Percentiles rank a stretch among this genome's conserved stretches.
phyloP scores from a whole-genome alignment of 495 filamentous ascomycete species.

The Xylaria castorea region DNA sequence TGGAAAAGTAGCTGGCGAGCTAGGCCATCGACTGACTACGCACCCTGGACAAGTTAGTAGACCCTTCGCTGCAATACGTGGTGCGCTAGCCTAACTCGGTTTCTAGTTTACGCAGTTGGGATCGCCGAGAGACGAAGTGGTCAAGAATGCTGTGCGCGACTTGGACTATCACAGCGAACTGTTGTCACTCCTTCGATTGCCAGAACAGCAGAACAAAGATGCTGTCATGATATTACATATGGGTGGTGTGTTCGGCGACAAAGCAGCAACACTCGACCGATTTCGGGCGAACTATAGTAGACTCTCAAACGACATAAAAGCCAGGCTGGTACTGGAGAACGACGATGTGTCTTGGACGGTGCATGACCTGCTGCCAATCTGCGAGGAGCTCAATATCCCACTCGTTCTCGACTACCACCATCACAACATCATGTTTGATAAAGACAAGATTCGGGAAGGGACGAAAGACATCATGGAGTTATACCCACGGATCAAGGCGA shows the following conservation, averaged over 20 bases:
- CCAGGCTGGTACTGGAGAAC: slow-evolving; percentile 88
- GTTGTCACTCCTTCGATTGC: slow-evolving; percentile 77
- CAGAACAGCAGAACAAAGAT: slow-evolving; percentile 81
- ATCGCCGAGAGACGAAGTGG: slow-evolving; percentile 75
- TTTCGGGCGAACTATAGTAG: slow-evolving; percentile 79
- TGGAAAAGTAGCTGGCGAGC: slow-evolving; percentile 77
- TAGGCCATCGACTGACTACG: slow-evolving; percentile 85
- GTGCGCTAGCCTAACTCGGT: slow-evolving; percentile 20
- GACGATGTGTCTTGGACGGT: slow-evolving; percentile 91
- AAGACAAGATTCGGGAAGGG: slow-evolving; percentile 75
- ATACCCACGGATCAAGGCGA: slow-evolving; percentile 71
- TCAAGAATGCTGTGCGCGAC: slow-evolving; percentile 77
- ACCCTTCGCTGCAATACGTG: neutral
- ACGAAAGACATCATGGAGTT: slow-evolving; percentile 78
- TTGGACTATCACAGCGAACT: slow-evolving; percentile 91
- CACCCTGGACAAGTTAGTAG: slow-evolving; percentile 78
- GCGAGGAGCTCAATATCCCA: slow-evolving; percentile 92
- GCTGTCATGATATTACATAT: slow-evolving; percentile 96
- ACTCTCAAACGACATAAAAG: slow-evolving; percentile 72
- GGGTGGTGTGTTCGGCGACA: slow-evolving; percentile 91
- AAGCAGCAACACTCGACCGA: slow-evolving; percentile 77
- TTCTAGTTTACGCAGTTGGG: slow-evolving; percentile 83
- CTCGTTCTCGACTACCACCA: slow-evolving; percentile 94
- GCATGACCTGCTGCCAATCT: slow-evolving; percentile 89
- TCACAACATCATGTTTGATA: slow-evolving; percentile 90